Conservation (phyloP, 352 stramenopile species). For the Elongisporangium undulatum region DNA sequence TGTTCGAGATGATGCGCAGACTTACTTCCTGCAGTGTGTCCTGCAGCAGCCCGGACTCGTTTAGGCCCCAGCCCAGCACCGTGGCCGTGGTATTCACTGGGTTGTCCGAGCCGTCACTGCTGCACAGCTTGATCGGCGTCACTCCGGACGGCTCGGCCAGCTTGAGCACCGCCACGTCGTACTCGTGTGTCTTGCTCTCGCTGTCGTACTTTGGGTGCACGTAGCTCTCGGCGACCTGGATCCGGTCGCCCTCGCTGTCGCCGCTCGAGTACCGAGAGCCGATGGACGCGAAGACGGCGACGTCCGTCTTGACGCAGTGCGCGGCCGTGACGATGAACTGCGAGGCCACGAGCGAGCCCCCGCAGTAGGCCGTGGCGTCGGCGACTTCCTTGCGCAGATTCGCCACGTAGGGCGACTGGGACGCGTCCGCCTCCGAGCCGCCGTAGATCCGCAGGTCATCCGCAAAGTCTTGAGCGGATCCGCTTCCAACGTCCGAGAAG, state of each 20-base stretch:
- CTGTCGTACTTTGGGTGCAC: conserved; percentile 43
- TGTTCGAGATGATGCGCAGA: conserved; percentile 50
- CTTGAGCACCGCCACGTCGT: conserved; percentile 54
- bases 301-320: conserved; percentile 52
- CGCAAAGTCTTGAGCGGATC: not conserved
- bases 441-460: conserved; percentile 41
- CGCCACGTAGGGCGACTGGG: conserved; percentile 50
- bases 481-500: not conserved
- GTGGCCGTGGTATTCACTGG: conserved; percentile 43
- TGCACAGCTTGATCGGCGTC: conserved; percentile 25
- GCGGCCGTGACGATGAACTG: conserved; percentile 70
- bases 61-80: conserved; percentile 58
- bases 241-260: conserved; percentile 34
- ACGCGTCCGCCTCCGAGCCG: conserved; percentile 44
- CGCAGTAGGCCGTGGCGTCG: conserved; percentile 48
- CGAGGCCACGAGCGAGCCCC: conserved; percentile 52
- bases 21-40: conserved; percentile 47
- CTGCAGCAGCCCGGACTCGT: conserved; percentile 32
- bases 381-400: conserved; percentile 36
- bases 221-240: conserved; percentile 36
- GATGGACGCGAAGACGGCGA: conserved; percentile 45
- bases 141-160: conserved; percentile 35
- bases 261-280: conserved; percentile 40
- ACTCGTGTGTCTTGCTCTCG: conserved; percentile 37
- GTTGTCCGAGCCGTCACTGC: conserved; percentile 42